Base-by-base conservation (phyloP, 1,284 basidiomycete species). In the Fomitopsis palustris region DNA sequence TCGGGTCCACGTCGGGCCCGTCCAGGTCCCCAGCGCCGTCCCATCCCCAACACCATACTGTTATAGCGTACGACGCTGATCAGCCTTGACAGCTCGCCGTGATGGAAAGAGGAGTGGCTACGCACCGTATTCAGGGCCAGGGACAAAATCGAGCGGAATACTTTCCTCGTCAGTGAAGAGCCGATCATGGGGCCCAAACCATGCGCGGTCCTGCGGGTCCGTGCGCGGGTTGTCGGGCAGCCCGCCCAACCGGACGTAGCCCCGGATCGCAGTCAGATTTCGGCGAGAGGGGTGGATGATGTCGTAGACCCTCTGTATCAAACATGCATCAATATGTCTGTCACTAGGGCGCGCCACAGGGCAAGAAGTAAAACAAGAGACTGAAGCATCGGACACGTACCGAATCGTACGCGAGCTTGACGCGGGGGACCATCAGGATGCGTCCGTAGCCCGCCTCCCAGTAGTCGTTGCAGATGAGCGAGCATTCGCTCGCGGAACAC, bases 11-110 rank as follows among this genome's bases (percentile, higher is more conserved):
- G 68, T 95, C 93, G 0, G 93, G 94, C 47, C 93, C 95, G 64
- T 96, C 95, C 25, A 98, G 81, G 71, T 97, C 95, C 49, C 95
- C 95, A 2, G 95, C 95, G 38, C 95, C 95, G 70, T 98, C 95
- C 95, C 95, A 98, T 23, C 95, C 95, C 95, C 95, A 97, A 72
- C 95, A 97, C 95, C 95, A 97, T 8, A 96, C 95, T 95, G 70
- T 33, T 95, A 70, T 33, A 21, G 55, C 38, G 56, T 45, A 16
- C n/a, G 35, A 33, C 19, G 42, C 19, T n/a, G 4, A 51, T 41
- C 38, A 45, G 29, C 45, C 9, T 49, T 5, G 25, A 12, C 29
- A 33, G 9, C 45, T 21, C 27, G 31, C 5, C 23, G 23, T 31
- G 27, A 31, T 51, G 27, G 5, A 29, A n/a, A n/a, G 8, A 3